phyloP scores from a whole-genome alignment of 805 yeast genomes.

The Candida sakaeoensis region DNA sequence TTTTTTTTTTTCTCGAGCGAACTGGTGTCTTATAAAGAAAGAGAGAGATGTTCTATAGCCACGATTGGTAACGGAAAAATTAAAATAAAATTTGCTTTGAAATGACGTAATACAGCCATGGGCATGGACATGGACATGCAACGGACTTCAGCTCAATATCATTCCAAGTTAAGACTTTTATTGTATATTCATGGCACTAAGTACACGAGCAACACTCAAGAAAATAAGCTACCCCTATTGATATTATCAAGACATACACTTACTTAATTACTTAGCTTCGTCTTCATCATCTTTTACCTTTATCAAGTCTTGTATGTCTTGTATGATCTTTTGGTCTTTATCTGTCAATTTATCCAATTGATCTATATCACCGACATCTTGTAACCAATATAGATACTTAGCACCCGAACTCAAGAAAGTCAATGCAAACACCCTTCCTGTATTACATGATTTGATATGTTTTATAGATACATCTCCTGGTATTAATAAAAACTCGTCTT shows the following conservation, averaged over 20 bases:
- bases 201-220: too few species aligned
- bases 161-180: not conserved
- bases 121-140: not conserved
- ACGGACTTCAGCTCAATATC: not conserved
- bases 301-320: slow-evolving; percentile 47
- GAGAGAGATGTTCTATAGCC: not conserved
- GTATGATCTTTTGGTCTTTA: slow-evolving; percentile 51
- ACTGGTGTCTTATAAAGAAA: not conserved
- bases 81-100: too few species aligned
- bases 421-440: slow-evolving; percentile 75
- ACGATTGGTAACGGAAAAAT: not conserved
- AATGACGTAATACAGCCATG: slow-evolving; percentile 1
- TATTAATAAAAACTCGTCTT: slow-evolving; percentile 65
- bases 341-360: slow-evolving; percentile 52
- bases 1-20: not conserved
- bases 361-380: slow-evolving; percentile 66
- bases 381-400: slow-evolving; percentile 67
- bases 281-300: slow-evolving; percentile 31
- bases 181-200: too few species aligned
- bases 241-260: too few species aligned
- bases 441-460: slow-evolving; percentile 61
- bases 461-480: slow-evolving; percentile 86
- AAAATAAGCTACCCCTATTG: too few species aligned
- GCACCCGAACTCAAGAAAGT: slow-evolving; percentile 63
- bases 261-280: slow-evolving; percentile 9